These are phyloP conservation scores for Ceratocystis eucalypticola DNA, from an alignment of 2,329 filamentous ascomycete genomes.

Conservation along the genomic window DNA sequence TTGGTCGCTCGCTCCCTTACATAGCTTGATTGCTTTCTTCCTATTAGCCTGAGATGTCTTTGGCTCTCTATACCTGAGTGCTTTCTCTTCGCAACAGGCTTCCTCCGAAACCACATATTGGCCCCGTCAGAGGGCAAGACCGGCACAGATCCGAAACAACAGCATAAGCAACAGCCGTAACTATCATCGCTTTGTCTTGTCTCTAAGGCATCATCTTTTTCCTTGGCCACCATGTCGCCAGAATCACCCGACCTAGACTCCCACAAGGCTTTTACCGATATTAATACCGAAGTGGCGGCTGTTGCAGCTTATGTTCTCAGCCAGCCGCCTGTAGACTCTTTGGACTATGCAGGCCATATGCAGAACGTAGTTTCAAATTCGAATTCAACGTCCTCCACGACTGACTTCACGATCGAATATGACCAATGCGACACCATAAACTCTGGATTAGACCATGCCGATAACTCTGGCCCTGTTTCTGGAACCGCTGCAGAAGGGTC, in stretches of 20 bases:
- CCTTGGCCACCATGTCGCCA: background rate
- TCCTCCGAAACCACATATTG: background rate
- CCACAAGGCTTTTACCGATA: slow-evolving; percentile 14
- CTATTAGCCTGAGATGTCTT: background rate
- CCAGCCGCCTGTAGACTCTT: background rate
- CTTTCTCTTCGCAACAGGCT: background rate
- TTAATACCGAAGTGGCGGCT: slow-evolving; percentile 20
- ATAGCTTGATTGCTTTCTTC: background rate
- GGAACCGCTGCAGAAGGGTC: background rate
- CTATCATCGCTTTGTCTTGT: background rate
- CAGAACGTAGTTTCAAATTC: background rate
- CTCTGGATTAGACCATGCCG: too few species aligned
- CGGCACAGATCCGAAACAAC: background rate
- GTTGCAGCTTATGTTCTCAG: slow-evolving; percentile 15
- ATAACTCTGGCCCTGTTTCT: background rate
- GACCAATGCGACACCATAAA: too few species aligned
- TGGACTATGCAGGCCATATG: background rate
- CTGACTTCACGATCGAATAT: background rate
- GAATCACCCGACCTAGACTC: slow-evolving; percentile 1
- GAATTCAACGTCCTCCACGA: background rate
- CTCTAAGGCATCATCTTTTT: background rate
- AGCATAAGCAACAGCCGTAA: background rate
- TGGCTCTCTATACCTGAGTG: background rate
- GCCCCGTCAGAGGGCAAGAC: background rate
- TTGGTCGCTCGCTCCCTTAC: background rate